A percentile compares a stretch with the other conserved stretches of the same genome.
These are phyloP conservation scores for Rhamnella rubrinervis DNA, from an alignment of 331 rosid genomes.

Conservation along the genomic window DNA sequence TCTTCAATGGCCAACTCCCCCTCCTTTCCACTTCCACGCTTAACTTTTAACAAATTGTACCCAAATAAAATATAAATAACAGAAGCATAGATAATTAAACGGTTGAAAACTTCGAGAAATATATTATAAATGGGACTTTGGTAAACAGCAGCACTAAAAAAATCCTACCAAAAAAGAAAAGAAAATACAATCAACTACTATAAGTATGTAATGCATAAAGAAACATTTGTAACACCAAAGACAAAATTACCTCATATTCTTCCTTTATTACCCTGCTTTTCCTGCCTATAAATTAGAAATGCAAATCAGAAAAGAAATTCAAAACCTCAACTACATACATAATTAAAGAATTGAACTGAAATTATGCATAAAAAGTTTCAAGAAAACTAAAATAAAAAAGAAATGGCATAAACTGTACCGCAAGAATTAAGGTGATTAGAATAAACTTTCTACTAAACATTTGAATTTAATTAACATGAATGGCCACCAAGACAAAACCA, in stretches of 20 bases:
- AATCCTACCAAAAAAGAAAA: constrained; percentile 11
- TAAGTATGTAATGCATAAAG: neutral
- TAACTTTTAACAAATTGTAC: too few species aligned
- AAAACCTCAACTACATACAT: neutral
- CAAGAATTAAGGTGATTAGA: too few species aligned
- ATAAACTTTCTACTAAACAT: too few species aligned
- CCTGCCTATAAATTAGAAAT: constrained; percentile 42
- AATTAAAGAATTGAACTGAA: neutral
- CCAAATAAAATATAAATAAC: too few species aligned
- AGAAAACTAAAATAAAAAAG: neutral
- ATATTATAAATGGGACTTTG: too few species aligned
- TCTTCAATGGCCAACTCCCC: too few species aligned
- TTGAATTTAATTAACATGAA: too few species aligned
- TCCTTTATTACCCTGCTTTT: constrained; percentile 33
- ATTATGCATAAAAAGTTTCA: neutral
- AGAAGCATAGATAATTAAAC: too few species aligned
- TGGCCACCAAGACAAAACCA: too few species aligned
- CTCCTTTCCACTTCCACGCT: too few species aligned
- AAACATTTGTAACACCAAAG: neutral
- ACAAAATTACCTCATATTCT: constrained; percentile 43
- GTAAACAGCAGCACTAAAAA: constrained; percentile 15
- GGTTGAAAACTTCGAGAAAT: neutral
- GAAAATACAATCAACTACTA: constrained; percentile 1
- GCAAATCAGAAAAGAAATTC: constrained; percentile 3
- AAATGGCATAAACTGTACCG: neutral